These are phyloP conservation scores for Aspergillus ruber DNA, from an alignment of 2,329 filamentous ascomycete species.

Conservation along the genomic window DNA sequence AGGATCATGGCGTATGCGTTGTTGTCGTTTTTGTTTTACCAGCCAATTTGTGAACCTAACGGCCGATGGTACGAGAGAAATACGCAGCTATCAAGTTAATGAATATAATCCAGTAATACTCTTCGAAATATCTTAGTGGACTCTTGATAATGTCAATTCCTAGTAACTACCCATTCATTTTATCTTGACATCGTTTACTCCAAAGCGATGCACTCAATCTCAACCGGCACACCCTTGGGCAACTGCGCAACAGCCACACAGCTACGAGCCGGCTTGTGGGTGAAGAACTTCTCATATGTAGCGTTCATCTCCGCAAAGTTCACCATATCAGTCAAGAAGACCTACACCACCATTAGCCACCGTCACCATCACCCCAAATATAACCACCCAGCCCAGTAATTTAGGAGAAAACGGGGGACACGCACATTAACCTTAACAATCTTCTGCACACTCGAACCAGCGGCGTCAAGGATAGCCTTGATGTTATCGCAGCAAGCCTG, in stretches of 20 bases:
- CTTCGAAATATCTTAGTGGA: not conserved
- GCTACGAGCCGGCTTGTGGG: conserved; percentile 56
- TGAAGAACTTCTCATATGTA: conserved; percentile 65
- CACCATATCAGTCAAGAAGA: conserved; percentile 88
- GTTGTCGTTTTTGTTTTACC: not conserved
- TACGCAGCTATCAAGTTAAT: not conserved
- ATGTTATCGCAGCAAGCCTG: conserved; percentile 71
- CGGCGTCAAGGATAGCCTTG: conserved; percentile 72
- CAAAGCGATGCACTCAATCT: conserved; percentile 60
- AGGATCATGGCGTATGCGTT: not conserved
- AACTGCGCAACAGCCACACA: conserved; percentile 59
- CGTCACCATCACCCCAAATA: not conserved
- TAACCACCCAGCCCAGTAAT: conserved; percentile 1
- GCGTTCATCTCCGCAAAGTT: conserved; percentile 77
- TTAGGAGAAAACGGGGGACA: conserved; percentile 7
- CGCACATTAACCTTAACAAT: conserved; percentile 75
- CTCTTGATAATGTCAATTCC: not conserved
- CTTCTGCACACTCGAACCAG: conserved; percentile 68
- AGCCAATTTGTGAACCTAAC: too few relatives aligned
- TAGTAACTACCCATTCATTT: not conserved
- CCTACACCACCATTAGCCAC: conserved; percentile 27
- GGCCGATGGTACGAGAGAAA: not conserved
- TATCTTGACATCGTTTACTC: conserved; percentile 24
- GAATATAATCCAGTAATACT: not conserved
- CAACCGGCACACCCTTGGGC: conserved; percentile 58